Conservation (phyloP, 2,329 filamentous ascomycete species). For the Cladosporium velox region DNA sequence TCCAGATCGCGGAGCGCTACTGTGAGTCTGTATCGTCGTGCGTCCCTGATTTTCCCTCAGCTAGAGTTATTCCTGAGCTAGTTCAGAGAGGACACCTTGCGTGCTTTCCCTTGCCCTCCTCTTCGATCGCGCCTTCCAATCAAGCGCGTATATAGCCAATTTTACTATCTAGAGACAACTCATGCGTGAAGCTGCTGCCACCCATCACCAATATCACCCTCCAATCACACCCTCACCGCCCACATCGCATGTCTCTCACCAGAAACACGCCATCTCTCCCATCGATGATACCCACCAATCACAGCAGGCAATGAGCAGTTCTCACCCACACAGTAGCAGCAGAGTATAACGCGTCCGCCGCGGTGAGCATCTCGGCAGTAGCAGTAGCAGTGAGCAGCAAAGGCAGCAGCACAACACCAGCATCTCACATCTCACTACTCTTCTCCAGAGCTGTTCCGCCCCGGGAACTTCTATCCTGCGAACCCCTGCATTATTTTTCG, state of each 20-base stretch:
- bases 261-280: conserved; percentile 9
- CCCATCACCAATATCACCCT: not conserved
- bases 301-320: not conserved
- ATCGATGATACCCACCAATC: not conserved
- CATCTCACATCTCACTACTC: not conserved
- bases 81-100: not conserved
- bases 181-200: conserved; percentile 4
- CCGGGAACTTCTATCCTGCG: not conserved
- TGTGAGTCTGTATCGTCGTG: not conserved
- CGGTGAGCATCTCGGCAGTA: not conserved
- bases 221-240: conserved; percentile 10
- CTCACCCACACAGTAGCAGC: not conserved
- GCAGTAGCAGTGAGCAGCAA: not conserved
- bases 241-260: conserved; percentile 12
- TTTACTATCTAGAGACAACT: not conserved
- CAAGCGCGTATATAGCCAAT: not conserved
- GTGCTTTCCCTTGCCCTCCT: not conserved
- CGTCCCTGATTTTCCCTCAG: not conserved
- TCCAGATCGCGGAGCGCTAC: conserved; percentile 8
- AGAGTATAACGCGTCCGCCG: not conserved
- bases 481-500: not conserved
- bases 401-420: not conserved
- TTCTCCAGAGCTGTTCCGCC: not conserved
- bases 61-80: not conserved
- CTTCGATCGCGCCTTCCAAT: not conserved